These are phyloP conservation scores for Henningerozyma blattae DNA, from an alignment of 805 yeast species.

Conservation along the genomic window DNA sequence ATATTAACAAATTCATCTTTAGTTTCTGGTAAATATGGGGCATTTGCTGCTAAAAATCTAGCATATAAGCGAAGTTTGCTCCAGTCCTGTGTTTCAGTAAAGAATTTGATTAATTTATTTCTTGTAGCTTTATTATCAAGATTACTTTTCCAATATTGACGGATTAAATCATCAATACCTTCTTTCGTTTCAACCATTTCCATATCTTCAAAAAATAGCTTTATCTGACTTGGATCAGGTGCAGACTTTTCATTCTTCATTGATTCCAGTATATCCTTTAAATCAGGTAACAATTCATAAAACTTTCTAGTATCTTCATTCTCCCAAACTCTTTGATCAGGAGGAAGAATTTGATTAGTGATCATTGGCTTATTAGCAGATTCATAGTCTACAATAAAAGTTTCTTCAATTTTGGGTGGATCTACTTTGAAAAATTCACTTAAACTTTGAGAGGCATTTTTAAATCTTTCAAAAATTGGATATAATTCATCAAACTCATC, in stretches of 20 bases:
- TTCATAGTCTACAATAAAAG: conserved; percentile 8
- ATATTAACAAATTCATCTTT: conserved; percentile 39
- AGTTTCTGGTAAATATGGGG: conserved; percentile 35
- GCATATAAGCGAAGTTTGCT: conserved; percentile 40
- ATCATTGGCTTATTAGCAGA: conserved; percentile 17
- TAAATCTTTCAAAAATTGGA: conserved; percentile 34
- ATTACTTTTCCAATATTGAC: conserved; percentile 35
- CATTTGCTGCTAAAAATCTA: conserved; percentile 56
- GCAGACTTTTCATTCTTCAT: conserved; percentile 4
- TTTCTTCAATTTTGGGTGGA: conserved; percentile 25
- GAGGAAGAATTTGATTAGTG: conserved; percentile 12
- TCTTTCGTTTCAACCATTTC: conserved; percentile 33
- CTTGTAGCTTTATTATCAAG: conserved; percentile 65
- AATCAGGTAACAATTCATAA: conserved; percentile 43
- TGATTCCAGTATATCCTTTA: conserved; percentile 23
- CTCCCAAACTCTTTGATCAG: conserved; percentile 40
- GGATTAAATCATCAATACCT: conserved; percentile 38
- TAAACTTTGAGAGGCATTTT: conserved; percentile 30
- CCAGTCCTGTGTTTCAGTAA: conserved; percentile 37
- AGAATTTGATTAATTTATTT: conserved; percentile 44
- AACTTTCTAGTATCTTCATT: conserved; percentile 53
- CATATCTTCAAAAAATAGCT: conserved; percentile 31
- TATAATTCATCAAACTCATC: conserved; percentile 23
- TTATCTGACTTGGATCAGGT: conserved; percentile 29
- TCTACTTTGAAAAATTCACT: conserved; percentile 30